phyloP scores from a whole-genome alignment of 345 rosid genomes.

The Corymbia maculata region DNA sequence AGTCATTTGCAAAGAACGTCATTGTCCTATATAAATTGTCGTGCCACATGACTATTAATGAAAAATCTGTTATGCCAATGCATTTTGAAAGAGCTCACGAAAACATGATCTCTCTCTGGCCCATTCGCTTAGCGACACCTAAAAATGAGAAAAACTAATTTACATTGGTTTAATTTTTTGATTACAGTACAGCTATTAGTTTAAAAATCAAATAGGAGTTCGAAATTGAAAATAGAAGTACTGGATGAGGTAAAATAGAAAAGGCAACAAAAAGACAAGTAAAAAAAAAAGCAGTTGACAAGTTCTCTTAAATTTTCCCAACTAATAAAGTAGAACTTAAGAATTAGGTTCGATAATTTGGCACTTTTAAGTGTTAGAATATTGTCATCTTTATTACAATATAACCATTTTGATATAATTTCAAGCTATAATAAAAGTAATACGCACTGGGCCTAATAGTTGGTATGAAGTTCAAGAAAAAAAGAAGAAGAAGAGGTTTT shows the following conservation, averaged over 20 bases:
- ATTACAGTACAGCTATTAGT: background rate
- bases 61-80: background rate
- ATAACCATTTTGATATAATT: background rate
- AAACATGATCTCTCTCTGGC: background rate
- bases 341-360: background rate
- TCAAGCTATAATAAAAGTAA: background rate
- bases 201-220: background rate
- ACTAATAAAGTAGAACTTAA: background rate
- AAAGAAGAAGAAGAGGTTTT: too few relatives aligned
- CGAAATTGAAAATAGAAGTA: background rate
- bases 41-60: background rate
- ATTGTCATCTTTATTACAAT: background rate
- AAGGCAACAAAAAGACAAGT: background rate
- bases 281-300: background rate
- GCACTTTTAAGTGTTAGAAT: too few relatives aligned
- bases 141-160: background rate
- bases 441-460: background rate
- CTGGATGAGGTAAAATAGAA: background rate
- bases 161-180: too few relatives aligned
- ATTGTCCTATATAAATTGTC: rapidly evolving
- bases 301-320: background rate
- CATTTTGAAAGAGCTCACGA: background rate
- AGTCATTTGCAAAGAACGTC: background rate
- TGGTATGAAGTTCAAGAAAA: background rate
- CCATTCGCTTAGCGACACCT: background rate